phyloP scores from a whole-genome alignment of 2,329 filamentous ascomycete species.

The Ophiostoma triangulosporum region DNA sequence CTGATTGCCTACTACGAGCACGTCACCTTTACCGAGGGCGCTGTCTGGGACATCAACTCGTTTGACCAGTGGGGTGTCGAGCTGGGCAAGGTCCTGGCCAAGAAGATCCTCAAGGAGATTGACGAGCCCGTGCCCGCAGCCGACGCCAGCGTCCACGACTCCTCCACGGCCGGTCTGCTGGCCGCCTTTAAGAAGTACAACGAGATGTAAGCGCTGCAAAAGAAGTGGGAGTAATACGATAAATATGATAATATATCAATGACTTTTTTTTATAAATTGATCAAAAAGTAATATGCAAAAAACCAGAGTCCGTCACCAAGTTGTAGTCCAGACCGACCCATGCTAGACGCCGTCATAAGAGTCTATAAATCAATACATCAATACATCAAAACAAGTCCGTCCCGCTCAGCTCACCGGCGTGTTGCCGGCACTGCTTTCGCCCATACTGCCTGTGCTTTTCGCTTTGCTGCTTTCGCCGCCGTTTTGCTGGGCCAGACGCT shows the following conservation, averaged over 20 bases:
- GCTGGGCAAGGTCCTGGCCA: constrained; percentile 89
- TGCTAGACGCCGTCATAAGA: too few species aligned
- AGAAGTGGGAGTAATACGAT: not conserved
- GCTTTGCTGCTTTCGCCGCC: not conserved
- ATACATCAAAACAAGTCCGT: too few species aligned
- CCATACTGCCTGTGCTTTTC: not conserved
- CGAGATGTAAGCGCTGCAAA: constrained; percentile 26
- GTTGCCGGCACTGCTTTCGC: not conserved
- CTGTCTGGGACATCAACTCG: constrained; percentile 98
- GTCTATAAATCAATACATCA: too few species aligned
- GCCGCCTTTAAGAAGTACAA: constrained; percentile 75
- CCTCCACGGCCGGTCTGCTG: constrained; percentile 79
- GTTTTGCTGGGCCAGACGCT: constrained; percentile 10
- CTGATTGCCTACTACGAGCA: constrained; percentile 99
- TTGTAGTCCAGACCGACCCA: too few species aligned
- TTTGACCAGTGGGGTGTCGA: constrained; percentile 99
- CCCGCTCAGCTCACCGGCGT: too few species aligned
- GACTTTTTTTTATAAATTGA: too few species aligned
- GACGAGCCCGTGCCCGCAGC: constrained; percentile 46
- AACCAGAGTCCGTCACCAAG: too few species aligned
- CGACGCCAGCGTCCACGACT: constrained; percentile 62
- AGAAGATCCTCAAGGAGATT: constrained; percentile 78
- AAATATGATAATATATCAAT: too few species aligned
- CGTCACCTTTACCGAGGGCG: constrained; percentile 92
- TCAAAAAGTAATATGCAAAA: too few species aligned